Evolutionary conservation across 1,139 yeast genomes (phyloP), one percentile per base, ranked within the genome.

Genomic region (Blastobotrys raffinosifermentans): DNA sequence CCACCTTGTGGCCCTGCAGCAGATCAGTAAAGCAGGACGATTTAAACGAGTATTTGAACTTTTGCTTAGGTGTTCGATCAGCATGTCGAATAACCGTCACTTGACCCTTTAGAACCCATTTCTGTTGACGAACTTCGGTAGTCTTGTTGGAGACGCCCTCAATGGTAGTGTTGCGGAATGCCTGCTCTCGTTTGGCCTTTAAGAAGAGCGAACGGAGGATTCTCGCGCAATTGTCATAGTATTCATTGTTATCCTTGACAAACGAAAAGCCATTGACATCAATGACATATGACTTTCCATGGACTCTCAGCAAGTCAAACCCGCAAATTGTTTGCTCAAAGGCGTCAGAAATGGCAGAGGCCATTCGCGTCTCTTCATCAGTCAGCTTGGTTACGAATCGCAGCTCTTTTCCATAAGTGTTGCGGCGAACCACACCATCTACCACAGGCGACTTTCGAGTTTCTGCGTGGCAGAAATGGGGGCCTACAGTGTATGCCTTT

Each of bases 251-350:
- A 57, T 93, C 98, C 58, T 93, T 93, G 27, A 93, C 99, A 64
- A 93, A 93, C 0, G 97, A 89, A 57, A 93, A 91, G 1, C 99
- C 99, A 60, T 93, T 93, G 30, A 93, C 99, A 61, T 93, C 99
- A 60, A 93, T 93, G 20, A 93, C 98, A 59, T 75, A 93, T 39
- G 94, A 81, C 51, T 78, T 72, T 6, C 96, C 96, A 45, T 82
- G 74, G 2, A 89, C 97, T 53, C 98, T 73, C 38, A 93, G 70
- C 38, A 93, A 67, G 60, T 93, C 99, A 66, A 93, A 93, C 1
- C 99, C 99, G 66, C 99, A 93, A 47, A 93, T 89, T n/a, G 94
- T 84, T 64, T 93, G 99, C 41, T 83, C 80, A 60, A 93, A 93
- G 0, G 78, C 76, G 19, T 63, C 69, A 38, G 87, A 75, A 19